Conservation (phyloP, 2,329 filamentous ascomycete genomes). For the Aspergillus ibericus region DNA sequence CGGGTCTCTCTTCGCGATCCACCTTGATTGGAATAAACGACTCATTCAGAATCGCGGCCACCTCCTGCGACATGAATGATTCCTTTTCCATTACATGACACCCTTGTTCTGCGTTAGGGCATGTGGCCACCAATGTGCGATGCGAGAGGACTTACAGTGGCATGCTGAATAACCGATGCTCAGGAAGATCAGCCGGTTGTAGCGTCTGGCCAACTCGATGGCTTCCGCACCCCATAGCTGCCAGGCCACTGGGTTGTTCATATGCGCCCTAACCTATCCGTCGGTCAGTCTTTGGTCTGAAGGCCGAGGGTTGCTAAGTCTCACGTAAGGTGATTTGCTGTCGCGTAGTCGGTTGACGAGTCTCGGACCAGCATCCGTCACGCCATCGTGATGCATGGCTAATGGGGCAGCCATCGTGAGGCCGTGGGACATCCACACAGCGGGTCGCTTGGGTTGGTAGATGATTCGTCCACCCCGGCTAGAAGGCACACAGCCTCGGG, state of each 20-base stretch:
- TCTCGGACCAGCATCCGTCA: slow-evolving; percentile 26
- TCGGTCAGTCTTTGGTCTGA: slow-evolving; percentile 12
- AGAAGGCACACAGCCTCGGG: slow-evolving; percentile 13
- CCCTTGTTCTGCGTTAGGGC: slow-evolving; percentile 50
- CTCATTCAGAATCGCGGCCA: slow-evolving; percentile 79
- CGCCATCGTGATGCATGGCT: slow-evolving; percentile 29
- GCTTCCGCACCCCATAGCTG: slow-evolving; percentile 81
- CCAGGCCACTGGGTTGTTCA: slow-evolving; percentile 84
- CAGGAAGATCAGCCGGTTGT: slow-evolving; percentile 87
- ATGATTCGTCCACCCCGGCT: slow-evolving; percentile 21
- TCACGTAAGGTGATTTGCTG: slow-evolving; percentile 57
- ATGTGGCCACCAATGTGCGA: background rate
- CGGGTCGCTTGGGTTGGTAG: slow-evolving; percentile 7
- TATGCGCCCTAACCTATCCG: slow-evolving; percentile 66
- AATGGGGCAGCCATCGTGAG: slow-evolving; percentile 29
- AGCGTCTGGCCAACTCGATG: slow-evolving; percentile 70
- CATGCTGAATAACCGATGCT: slow-evolving; percentile 95
- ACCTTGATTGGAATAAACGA: slow-evolving; percentile 89
- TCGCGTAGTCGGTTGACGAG: slow-evolving; percentile 59
- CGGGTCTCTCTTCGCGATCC: slow-evolving; percentile 89
- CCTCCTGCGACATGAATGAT: slow-evolving; percentile 79
- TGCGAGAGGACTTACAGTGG: slow-evolving; percentile 67
- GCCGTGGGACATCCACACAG: slow-evolving; percentile 8
- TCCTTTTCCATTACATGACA: slow-evolving; percentile 91
- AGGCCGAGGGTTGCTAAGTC: background rate